phyloP scores from a whole-genome alignment of 305 asterid genomes.

The Fraxinus latifolia region DNA sequence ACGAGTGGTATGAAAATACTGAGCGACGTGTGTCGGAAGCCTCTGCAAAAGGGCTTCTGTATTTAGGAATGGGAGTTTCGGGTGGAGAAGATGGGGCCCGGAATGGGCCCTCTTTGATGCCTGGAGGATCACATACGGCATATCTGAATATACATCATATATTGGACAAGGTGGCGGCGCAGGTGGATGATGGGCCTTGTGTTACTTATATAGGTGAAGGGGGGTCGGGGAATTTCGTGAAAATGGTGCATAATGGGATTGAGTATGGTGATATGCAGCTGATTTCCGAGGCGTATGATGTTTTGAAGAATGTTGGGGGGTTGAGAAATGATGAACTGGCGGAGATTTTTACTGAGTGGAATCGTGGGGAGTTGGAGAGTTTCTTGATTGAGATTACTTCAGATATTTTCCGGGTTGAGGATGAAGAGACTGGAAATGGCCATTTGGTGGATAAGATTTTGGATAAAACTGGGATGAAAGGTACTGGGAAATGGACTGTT shows the following conservation, averaged over 20 bases:
- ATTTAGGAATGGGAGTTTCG: constrained; percentile 88
- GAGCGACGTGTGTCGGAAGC: constrained; percentile 64
- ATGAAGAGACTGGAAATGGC: constrained; percentile 46
- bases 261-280: constrained; percentile 94
- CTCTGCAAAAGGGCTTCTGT: constrained; percentile 47
- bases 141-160: constrained; percentile 58
- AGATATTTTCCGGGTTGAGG: constrained; percentile 69
- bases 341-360: constrained; percentile 73
- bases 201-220: constrained; percentile 86
- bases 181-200: constrained; percentile 93
- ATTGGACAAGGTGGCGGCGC: constrained; percentile 73
- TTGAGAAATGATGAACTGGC: constrained; percentile 59
- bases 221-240: constrained; percentile 81
- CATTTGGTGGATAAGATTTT: constrained; percentile 77
- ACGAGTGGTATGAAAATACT: constrained; percentile 92
- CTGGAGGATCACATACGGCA: constrained; percentile 76
- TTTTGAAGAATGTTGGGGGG: constrained; percentile 68
- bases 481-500: constrained; percentile 92
- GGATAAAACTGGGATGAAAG: constrained; percentile 94
- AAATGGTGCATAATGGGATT: constrained; percentile 89
- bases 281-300: constrained; percentile 82
- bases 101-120: constrained; percentile 80
- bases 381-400: constrained; percentile 77
- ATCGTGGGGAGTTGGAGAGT: constrained; percentile 76
- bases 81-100: constrained; percentile 93